A percentile compares a stretch with the other conserved stretches of the same genome.
phyloP scores from a whole-genome alignment of 2,329 filamentous ascomycete species.

The Fusarium tuaranense region DNA sequence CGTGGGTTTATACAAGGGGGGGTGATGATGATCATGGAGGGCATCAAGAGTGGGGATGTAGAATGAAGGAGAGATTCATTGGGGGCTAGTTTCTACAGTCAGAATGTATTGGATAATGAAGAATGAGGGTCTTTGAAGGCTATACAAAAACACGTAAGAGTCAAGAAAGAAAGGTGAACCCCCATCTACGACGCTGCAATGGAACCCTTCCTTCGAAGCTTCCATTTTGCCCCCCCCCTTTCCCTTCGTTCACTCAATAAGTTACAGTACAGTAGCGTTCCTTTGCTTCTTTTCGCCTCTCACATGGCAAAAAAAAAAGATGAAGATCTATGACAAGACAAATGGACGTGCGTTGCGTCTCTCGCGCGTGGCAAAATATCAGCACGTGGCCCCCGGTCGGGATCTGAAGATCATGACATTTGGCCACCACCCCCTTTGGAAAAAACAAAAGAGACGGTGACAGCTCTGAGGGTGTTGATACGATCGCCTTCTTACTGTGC shows the following conservation, averaged over 20 bases:
- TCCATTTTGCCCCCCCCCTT: background rate
- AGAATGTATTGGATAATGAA: background rate
- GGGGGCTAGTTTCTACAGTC: background rate
- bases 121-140: background rate
- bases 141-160: background rate
- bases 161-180: background rate
- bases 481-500: background rate
- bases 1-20: background rate
- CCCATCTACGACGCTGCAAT: slow-evolving; percentile 1
- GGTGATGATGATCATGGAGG: background rate
- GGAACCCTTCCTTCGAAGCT: background rate
- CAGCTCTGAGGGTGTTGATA: background rate
- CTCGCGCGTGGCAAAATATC: background rate
- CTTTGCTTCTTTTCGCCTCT: background rate
- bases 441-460: background rate
- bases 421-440: background rate
- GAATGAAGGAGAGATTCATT: background rate
- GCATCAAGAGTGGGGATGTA: background rate
- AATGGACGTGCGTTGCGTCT: background rate
- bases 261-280: too few species aligned
- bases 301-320: background rate
- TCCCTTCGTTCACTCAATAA: too few species aligned
- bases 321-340: background rate
- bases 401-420: background rate
- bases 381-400: background rate